Evolutionary conservation across 306 rosid species (phyloP), one percentile per base, ranked within the genome.

Genomic region (Medicago lupulina): DNA sequence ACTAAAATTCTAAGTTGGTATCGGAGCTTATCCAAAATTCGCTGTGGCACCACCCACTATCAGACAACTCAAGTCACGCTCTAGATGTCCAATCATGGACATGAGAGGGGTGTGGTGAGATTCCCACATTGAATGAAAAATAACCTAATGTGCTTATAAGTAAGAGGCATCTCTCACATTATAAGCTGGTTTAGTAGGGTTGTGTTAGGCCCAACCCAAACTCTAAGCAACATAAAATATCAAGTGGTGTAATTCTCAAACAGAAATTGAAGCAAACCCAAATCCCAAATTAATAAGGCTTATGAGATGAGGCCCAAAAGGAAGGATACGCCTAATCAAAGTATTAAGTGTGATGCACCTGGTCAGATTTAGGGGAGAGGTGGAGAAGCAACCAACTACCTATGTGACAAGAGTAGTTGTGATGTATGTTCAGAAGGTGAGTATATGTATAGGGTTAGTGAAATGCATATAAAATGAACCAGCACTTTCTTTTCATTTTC

Each of bases 391-490:
- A 6, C 17, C 12, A 58, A 58, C 4, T 57, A 3, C 36, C 16
- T 57, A 21, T 57, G 38, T 57, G 38, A 38, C 38, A 57, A 57
- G 64, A 58, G 64, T 11, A 5, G 16, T 58, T 4, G 38, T n/a
- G 63, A 57, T 57, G n/a, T 36, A 57, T 57, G 11, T 57, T 10
- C 5, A 4, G 63, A 57, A 21, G 63, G 11, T 28, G 31, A 28
- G 31, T 28, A 28, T 28, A 28, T 28, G 14, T 19, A 21, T 21
- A 57, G 3, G 63, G 63, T 28, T 18, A 54, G 60, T 7, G 6
- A 65, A 64, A 70, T 70, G 31, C 10, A 63, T 58, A 57, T 16
- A 62, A 16, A 81, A 71, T 11, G 59, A 54, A 63, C 43, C 67
- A 61, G 59, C 13, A 36, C 1, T 18, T 17, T 13, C 1, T 55